Evolutionary conservation across 495 filamentous ascomycete species (phyloP).

Genomic region (Letharia lupina): DNA sequence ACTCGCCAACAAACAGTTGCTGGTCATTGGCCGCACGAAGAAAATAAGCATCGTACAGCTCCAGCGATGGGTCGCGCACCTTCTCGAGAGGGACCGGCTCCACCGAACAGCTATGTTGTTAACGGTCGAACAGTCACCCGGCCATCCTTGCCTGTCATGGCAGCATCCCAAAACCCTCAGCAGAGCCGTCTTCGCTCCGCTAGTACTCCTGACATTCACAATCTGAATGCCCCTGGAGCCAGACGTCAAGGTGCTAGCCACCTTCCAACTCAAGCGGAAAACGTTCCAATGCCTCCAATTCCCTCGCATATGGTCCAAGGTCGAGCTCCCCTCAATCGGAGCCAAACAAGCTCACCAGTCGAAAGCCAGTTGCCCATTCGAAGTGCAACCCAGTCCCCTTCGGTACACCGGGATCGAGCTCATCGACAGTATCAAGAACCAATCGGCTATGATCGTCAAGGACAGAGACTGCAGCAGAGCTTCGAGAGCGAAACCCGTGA

Average conservation of each 20-base stretch:
- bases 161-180: constrained; percentile 44
- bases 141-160: constrained; percentile 75
- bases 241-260: constrained; percentile 49
- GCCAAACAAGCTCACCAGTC: constrained; percentile 58
- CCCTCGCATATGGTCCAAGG: constrained; percentile 53
- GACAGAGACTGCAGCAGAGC: constrained; percentile 11
- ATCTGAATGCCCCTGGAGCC: constrained; percentile 36
- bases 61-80: constrained; percentile 72
- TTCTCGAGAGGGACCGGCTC: constrained; percentile 66
- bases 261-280: constrained; percentile 56
- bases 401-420: constrained; percentile 26
- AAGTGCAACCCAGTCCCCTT: constrained; percentile 35
- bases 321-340: constrained; percentile 55
- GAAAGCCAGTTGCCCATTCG: constrained; percentile 43
- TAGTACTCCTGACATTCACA: constrained; percentile 60
- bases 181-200: constrained; percentile 56
- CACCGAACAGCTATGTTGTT: constrained; percentile 48
- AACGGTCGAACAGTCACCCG: constrained; percentile 63
- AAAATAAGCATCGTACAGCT: constrained; percentile 73
- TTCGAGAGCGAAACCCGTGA: neutral
- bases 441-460: constrained; percentile 21
- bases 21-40: constrained; percentile 55
- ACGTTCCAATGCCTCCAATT: constrained; percentile 55
- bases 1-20: constrained; percentile 60
- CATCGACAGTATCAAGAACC: constrained; percentile 16